Evolutionary conservation across 139 green algal species (phyloP).

Genomic region (Chlorella sorokiniana): DNA sequence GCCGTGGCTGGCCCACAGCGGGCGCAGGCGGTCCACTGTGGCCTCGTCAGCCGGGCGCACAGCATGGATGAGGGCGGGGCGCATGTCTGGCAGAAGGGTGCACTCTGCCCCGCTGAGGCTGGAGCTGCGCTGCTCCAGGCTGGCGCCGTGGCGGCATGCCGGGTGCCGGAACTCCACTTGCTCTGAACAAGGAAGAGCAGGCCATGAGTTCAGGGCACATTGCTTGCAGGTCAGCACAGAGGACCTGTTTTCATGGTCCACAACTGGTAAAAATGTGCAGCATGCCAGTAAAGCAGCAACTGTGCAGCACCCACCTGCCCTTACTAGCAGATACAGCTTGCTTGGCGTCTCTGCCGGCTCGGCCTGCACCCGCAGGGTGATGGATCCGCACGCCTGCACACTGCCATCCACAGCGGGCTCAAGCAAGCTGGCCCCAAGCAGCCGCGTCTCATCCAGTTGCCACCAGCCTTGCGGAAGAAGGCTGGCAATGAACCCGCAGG

Average conservation of each 20-base stretch:
- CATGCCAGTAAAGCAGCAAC: background rate
- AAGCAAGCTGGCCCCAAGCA: constrained; percentile 10
- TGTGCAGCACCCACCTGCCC: constrained; percentile 9
- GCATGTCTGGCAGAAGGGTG: constrained; percentile 17
- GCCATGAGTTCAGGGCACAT: background rate
- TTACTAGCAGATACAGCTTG: constrained; percentile 11
- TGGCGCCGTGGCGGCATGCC: background rate
- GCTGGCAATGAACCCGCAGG: background rate
- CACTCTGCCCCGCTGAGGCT: background rate
- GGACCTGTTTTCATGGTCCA: no score
- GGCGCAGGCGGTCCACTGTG: background rate
- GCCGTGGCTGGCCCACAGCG: constrained; percentile 19
- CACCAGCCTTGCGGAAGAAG: constrained; percentile 20
- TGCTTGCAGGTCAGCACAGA: background rate
- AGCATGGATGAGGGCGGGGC: background rate
- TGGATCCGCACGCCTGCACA: background rate
- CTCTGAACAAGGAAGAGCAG: background rate
- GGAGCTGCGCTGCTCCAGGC: background rate
- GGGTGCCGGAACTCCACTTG: constrained; percentile 31
- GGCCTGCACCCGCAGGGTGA: background rate
- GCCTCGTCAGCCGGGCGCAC: background rate
- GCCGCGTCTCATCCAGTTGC: background rate
- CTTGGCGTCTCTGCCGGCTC: background rate
- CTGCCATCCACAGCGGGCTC: background rate
- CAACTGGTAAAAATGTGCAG: no score